Evolutionary conservation across 768 basidiomycete species (phyloP).

Genomic region (Suillus variegatus): DNA sequence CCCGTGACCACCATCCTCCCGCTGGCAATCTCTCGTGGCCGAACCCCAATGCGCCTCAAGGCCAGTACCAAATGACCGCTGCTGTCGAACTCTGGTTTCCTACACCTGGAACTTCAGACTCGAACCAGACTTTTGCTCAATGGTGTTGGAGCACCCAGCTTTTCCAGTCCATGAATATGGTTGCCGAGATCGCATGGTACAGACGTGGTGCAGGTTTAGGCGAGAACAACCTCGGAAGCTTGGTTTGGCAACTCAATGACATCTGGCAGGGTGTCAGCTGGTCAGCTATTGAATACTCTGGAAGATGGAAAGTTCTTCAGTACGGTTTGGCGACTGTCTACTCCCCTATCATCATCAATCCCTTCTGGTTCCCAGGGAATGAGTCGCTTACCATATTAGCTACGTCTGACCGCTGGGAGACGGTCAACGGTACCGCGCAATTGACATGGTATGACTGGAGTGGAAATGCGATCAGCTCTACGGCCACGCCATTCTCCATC

Average conservation of each 20-base stretch:
- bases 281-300: conserved; percentile 57
- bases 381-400: conserved; percentile 49
- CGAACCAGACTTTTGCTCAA: conserved; percentile 61
- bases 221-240: conserved; percentile 59
- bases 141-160: conserved; percentile 66
- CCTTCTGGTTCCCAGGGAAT: conserved; percentile 56
- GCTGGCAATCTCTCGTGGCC: conserved; percentile 53
- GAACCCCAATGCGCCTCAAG: conserved; percentile 54
- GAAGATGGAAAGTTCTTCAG: conserved; percentile 61
- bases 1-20: conserved; percentile 58
- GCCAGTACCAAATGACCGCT: conserved; percentile 52
- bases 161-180: conserved; percentile 61
- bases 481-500: conserved; percentile 40
- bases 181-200: conserved; percentile 61
- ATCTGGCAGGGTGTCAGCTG: conserved; percentile 63
- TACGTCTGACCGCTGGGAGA: conserved; percentile 53
- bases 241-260: conserved; percentile 63
- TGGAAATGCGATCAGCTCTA: conserved; percentile 42
- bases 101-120: conserved; percentile 45
- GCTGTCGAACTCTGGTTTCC: conserved; percentile 60
- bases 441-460: conserved; percentile 62
- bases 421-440: conserved; percentile 46
- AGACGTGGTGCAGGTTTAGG: conserved; percentile 57
- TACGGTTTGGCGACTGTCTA: conserved; percentile 49
- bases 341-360: conserved; percentile 50